Evolutionary conservation across 2,329 filamentous ascomycete species (phyloP), one percentile per base, ranked within the genome.

Genomic region (Diaporthe batatas): DNA sequence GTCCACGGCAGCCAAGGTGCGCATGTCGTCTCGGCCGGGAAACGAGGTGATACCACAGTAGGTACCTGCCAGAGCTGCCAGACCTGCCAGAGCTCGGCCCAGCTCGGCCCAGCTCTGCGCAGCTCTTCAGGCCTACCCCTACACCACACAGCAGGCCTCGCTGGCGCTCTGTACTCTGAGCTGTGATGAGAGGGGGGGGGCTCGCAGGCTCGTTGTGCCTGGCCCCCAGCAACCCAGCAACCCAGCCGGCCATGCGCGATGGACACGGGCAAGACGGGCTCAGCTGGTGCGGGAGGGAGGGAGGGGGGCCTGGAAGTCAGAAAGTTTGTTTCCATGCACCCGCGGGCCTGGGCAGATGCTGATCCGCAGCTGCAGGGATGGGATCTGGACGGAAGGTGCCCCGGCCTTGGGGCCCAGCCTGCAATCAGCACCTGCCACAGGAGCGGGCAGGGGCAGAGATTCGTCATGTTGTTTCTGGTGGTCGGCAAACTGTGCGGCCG

Each of bases 331-430:
- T 58, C 55, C 47, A 62, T 53, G 62, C 68, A 62, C 55, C 68
- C 68, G 68, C 32, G 53, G 68, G 21, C 49, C 49, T 57, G 55
- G 68, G 68, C 57, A 70, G 68, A 59, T 53, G 55, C 55, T 70
- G 68, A 59, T 62, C 68, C 58, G 68, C 68, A 49, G 55, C 34
- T 70, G 55, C 55, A 70, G 68, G 68, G 68, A 54, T 70, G 34
- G 7, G 44, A 29, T 32, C 55, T 54, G 2, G 23, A 62, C 47
- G 68, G 55, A 67, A 67, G 47, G 62, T 67, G 62, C 62, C 62
- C 62, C 62, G 62, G 44, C 6, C 14, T 32, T 39, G 25, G 58
- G 58, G n/a, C 62, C 29, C 58, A 16, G 58, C 23, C 58, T 64
- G 58, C 18, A 32, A 29, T 32, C 39, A 58, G 32, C 36, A 59